Percentiles rank a stretch among this genome's conserved stretches.
Evolutionary conservation across 2,329 filamentous ascomycete genomes (phyloP).

Genomic region (Cordyceps cateniannulata): DNA sequence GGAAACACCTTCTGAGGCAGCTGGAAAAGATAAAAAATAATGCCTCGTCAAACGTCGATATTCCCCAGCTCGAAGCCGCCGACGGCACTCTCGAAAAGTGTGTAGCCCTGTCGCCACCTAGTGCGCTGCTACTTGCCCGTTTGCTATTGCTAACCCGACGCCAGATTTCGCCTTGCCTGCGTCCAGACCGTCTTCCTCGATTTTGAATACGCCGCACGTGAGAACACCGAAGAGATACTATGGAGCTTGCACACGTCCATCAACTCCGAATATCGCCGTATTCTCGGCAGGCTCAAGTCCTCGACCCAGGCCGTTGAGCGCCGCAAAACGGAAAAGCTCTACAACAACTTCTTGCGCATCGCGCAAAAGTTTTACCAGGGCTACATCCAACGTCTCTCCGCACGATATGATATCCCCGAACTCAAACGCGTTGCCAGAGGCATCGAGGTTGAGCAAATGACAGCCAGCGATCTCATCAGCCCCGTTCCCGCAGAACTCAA

Average conservation of each 20-base stretch:
- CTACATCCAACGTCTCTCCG: constrained; percentile 71
- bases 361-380: constrained; percentile 84
- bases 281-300: constrained; percentile 50
- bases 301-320: constrained; percentile 53
- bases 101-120: constrained; percentile 16
- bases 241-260: constrained; percentile 76
- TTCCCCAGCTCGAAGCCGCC: constrained; percentile 37
- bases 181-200: constrained; percentile 68
- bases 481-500: constrained; percentile 44
- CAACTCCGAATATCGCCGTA: constrained; percentile 70
- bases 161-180: constrained; percentile 64
- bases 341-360: constrained; percentile 77
- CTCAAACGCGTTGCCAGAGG: constrained; percentile 37
- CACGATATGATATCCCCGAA: constrained; percentile 48
- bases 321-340: constrained; percentile 75
- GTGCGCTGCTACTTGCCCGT: constrained; percentile 1
- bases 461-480: constrained; percentile 36
- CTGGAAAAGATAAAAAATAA: constrained; percentile 35
- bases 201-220: constrained; percentile 56
- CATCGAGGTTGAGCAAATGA: constrained; percentile 37
- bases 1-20: constrained; percentile 36
- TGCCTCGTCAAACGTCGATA: constrained; percentile 28
- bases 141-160: constrained; percentile 12
- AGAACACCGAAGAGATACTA: constrained; percentile 62
- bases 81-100: constrained; percentile 38